Evolutionary conservation across 129 eudicot species (phyloP), one percentile per base, ranked within the genome.

Genomic region (Deinandra increscens): DNA sequence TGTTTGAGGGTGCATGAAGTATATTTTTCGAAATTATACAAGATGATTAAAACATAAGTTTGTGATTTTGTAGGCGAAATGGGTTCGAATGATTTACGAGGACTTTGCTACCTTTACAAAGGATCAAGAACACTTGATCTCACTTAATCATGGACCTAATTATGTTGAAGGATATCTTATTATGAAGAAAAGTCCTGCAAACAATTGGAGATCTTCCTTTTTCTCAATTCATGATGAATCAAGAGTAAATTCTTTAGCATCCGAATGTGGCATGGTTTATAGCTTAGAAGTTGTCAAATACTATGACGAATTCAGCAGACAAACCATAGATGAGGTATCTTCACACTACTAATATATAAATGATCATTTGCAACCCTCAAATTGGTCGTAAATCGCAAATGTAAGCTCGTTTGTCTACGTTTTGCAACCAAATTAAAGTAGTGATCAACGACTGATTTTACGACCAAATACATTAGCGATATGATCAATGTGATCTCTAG

Each of bases 171-270:
- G 99, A 0, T 83, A 86, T 51, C 69, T 93, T 3, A 81, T 87
- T 15, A 73, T 83, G 86, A 51, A 79, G 60, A 80, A 78, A 0
- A 81, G 82, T 75, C 78, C 82, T 60, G 78, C 83, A 68, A 87
- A 93, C 59, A 86, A 89, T 56, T 93, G 99, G 99, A 93, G 97
- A 78, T 89, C 97, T 31, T 86, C 95, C 2, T 93, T 87, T 59
- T 89, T 84, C 77, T 81, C 97, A 1, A 34, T 49, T 11, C 31
- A 65, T 15, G 81, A 87, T 78, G 90, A 78, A 54, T 66, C 89
- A 36, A 87, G 70, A 70, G 75, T 93, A 0, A 67, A 56, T 59
- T 81, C 90, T 39, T 62, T 93, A 9, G 73, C 76, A 49, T 19
- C 79, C 34, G 34, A 67, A 37, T 36, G 75, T 17, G 87, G 88